Evolutionary conservation across 257 asterid species (phyloP).

Genomic region (Nemophila menziesii): DNA sequence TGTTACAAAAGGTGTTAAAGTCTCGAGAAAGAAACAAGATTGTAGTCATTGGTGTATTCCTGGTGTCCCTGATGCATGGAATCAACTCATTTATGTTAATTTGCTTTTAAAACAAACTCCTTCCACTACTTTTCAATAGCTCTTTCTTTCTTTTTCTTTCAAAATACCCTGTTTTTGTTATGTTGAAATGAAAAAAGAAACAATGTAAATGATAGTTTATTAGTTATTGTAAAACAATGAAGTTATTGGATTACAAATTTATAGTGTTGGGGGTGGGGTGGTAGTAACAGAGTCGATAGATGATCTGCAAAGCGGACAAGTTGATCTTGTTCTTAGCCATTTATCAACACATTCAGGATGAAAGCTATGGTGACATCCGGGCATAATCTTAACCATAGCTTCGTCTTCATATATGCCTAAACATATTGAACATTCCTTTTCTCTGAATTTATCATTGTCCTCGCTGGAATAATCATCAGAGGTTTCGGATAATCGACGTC

Average conservation of each 20-base stretch:
- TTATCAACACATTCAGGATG: conserved; percentile 5
- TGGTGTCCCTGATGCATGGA: conserved; percentile 95
- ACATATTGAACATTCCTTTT: neutral
- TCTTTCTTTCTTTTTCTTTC: no score
- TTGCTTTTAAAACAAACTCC: conserved; percentile 31
- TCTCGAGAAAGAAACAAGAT: conserved; percentile 66
- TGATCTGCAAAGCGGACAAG: conserved; percentile 5
- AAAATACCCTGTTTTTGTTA: no score
- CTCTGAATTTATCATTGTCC: neutral
- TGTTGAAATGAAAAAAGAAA: no score
- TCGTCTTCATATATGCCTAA: conserved; percentile 2
- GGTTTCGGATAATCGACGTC: neutral
- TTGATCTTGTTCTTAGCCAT: conserved; percentile 2
- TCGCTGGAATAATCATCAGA: neutral
- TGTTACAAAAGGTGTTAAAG: conserved; percentile 35
- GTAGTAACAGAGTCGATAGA: neutral
- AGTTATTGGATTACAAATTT: no score
- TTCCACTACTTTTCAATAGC: conserved; percentile 2
- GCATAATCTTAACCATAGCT: conserved; percentile 3
- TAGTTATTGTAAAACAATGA: no score
- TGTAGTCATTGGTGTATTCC: conserved; percentile 99
- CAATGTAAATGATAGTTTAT: neutral
- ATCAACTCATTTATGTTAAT: conserved; percentile 76
- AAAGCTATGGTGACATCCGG: conserved; percentile 2
- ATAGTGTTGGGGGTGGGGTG: neutral